Percentiles rank a stretch among this genome's conserved stretches.
Conservation (phyloP, 495 filamentous ascomycete species). For the Daldinia vernicosa region DNA sequence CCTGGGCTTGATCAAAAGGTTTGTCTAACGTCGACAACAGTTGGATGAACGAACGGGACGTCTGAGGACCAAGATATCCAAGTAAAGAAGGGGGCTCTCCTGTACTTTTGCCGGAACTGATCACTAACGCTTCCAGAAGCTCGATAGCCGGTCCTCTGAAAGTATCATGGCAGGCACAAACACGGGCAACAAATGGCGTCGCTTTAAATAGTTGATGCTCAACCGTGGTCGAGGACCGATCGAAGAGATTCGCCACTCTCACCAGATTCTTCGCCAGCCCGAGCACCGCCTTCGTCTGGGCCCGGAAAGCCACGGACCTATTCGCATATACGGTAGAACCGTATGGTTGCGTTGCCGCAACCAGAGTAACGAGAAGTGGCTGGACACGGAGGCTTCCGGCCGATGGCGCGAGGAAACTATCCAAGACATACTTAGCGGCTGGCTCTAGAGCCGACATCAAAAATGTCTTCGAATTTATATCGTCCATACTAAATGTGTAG, state of each 20-base stretch:
- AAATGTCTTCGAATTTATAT: slow-evolving; percentile 64
- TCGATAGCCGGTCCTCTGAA: slow-evolving; percentile 72
- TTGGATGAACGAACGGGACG: slow-evolving; percentile 82
- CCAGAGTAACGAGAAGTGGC: slow-evolving; percentile 76
- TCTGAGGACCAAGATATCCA: slow-evolving; percentile 82
- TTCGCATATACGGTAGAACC: slow-evolving; percentile 70
- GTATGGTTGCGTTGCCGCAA: slow-evolving; percentile 71
- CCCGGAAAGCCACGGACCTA: slow-evolving; percentile 63
- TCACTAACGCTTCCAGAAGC: slow-evolving; percentile 78
- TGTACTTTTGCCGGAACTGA: slow-evolving; percentile 66
- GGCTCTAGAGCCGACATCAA: slow-evolving; percentile 68
- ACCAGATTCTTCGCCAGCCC: slow-evolving; percentile 73
- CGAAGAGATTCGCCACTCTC: slow-evolving; percentile 71
- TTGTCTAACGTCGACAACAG: slow-evolving; percentile 80
- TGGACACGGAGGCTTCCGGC: slow-evolving; percentile 76
- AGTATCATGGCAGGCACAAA: slow-evolving; percentile 75
- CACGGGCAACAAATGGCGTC: slow-evolving; percentile 74
- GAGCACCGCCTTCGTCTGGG: slow-evolving; percentile 71
- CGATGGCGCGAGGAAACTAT: slow-evolving; percentile 76
- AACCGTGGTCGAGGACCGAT: slow-evolving; percentile 67
- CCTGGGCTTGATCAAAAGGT: slow-evolving; percentile 68
- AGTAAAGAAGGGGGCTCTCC: slow-evolving; percentile 88
- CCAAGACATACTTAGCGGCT: slow-evolving; percentile 76
- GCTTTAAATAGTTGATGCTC: slow-evolving; percentile 83
- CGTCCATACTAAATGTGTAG: slow-evolving; percentile 77